Conservation (phyloP, 129 eudicot species). For the Pittosporum tobira region DNA sequence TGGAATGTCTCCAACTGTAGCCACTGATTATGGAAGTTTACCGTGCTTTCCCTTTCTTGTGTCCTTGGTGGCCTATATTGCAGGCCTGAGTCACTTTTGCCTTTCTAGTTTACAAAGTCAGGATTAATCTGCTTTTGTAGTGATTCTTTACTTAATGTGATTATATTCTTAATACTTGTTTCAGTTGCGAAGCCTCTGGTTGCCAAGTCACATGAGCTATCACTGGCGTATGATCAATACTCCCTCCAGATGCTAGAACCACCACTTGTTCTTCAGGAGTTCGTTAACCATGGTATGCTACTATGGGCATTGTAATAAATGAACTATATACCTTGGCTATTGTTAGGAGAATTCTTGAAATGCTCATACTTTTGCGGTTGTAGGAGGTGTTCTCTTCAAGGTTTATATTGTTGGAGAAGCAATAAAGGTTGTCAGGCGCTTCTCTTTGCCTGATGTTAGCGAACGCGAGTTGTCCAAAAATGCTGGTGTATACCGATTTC, state of each 20-base stretch:
- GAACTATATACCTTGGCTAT: not conserved
- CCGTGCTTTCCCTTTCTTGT: not conserved
- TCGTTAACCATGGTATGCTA: conserved; percentile 78
- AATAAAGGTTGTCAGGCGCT: conserved; percentile 83
- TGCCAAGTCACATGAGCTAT: conserved; percentile 91
- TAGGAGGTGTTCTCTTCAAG: conserved; percentile 91
- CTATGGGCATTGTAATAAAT: not conserved
- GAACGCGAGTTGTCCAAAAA: conserved; percentile 60
- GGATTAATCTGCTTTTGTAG: not conserved
- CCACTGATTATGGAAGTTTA: not conserved
- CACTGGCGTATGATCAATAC: conserved; percentile 79
- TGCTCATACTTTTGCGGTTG: conserved; percentile 7
- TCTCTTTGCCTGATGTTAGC: conserved; percentile 85
- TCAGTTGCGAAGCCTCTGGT: conserved; percentile 90
- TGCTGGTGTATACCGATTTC: conserved; percentile 79
- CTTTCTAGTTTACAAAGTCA: not conserved
- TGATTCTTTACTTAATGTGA: not conserved
- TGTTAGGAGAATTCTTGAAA: not conserved
- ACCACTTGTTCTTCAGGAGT: conserved; percentile 94
- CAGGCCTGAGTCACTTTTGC: not conserved
- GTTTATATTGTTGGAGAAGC: conserved; percentile 93
- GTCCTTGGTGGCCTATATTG: not conserved
- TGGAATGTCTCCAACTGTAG: not conserved
- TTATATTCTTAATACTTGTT: not conserved
- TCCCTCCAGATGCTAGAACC: conserved; percentile 87